These are phyloP conservation scores for Lipomyces lipofer DNA, from an alignment of 805 yeast genomes.

Conservation along the genomic window DNA sequence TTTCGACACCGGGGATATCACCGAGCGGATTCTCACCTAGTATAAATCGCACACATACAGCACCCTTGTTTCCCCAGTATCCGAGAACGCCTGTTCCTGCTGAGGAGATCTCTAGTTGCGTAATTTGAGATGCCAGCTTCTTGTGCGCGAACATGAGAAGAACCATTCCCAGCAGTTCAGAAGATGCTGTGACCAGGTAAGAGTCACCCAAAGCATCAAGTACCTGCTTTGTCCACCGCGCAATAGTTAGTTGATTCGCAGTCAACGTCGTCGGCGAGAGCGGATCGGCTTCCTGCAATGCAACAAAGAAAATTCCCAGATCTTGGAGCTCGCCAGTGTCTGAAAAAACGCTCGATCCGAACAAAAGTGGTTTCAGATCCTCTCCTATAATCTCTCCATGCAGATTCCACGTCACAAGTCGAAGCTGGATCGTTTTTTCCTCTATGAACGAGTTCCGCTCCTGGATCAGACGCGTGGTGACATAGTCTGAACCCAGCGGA, in stretches of 20 bases:
- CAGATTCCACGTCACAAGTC: slow-evolving; percentile 39
- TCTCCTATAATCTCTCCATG: slow-evolving; percentile 35
- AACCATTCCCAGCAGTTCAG: slow-evolving; percentile 55
- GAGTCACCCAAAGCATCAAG: slow-evolving; percentile 33
- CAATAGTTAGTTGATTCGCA: slow-evolving; percentile 39
- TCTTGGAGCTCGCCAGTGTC: slow-evolving; percentile 12
- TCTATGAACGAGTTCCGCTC: slow-evolving; percentile 24
- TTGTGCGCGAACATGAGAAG: slow-evolving; percentile 47
- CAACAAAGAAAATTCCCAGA: slow-evolving; percentile 43
- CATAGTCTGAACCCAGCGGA: slow-evolving; percentile 26
- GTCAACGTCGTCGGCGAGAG: slow-evolving; percentile 44
- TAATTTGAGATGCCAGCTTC: slow-evolving; percentile 43
- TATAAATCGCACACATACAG: slow-evolving; percentile 48
- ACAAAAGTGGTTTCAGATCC: slow-evolving; percentile 30
- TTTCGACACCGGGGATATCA: slow-evolving; percentile 36
- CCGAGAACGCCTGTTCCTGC: slow-evolving; percentile 60
- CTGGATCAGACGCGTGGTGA: slow-evolving; percentile 23
- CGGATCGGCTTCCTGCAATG: slow-evolving; percentile 55
- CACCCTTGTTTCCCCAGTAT: slow-evolving; percentile 64
- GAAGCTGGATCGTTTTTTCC: slow-evolving; percentile 31
- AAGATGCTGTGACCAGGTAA: slow-evolving; percentile 45
- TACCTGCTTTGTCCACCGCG: slow-evolving; percentile 32
- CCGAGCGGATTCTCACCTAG: slow-evolving; percentile 43
- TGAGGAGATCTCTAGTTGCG: slow-evolving; percentile 44
- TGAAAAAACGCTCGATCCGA: slow-evolving; percentile 22